Percentiles rank a stretch among this genome's conserved stretches.
Conservation (phyloP, 345 rosid species). For the Citrus reticulata region DNA sequence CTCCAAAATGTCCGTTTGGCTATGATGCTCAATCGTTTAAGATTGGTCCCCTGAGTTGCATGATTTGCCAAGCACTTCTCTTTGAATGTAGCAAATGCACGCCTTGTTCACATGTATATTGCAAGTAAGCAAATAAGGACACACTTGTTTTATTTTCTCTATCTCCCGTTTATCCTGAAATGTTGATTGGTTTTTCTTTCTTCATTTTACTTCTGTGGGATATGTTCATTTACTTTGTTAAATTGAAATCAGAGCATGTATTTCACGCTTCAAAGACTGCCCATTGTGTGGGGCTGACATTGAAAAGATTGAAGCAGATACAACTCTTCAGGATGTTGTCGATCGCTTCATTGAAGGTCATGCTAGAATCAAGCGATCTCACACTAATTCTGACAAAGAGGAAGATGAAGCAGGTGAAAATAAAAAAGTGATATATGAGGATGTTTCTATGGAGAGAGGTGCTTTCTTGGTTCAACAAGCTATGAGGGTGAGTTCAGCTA, state of each 20-base stretch:
- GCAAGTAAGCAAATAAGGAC: constrained; percentile 58
- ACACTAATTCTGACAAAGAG: constrained; percentile 41
- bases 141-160: not conserved
- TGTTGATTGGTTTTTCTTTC: not conserved
- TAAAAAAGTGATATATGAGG: constrained; percentile 72
- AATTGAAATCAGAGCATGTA: constrained; percentile 48
- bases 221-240: not conserved
- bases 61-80: constrained; percentile 88
- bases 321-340: constrained; percentile 66
- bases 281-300: constrained; percentile 97
- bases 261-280: constrained; percentile 81
- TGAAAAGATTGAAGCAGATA: constrained; percentile 69
- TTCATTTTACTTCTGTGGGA: not conserved
- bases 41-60: constrained; percentile 94
- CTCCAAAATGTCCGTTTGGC: constrained; percentile 91
- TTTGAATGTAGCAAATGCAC: constrained; percentile 72
- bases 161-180: not conserved
- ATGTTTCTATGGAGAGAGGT: constrained; percentile 94
- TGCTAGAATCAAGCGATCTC: constrained; percentile 88
- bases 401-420: constrained; percentile 41
- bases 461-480: constrained; percentile 97
- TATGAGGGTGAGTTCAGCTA: constrained; percentile 72
- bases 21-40: constrained; percentile 88
- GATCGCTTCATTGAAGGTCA: constrained; percentile 94
- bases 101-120: constrained; percentile 83